phyloP scores from a whole-genome alignment of 2,329 filamentous ascomycete species.

The Purpureocillium takamizusanense region DNA sequence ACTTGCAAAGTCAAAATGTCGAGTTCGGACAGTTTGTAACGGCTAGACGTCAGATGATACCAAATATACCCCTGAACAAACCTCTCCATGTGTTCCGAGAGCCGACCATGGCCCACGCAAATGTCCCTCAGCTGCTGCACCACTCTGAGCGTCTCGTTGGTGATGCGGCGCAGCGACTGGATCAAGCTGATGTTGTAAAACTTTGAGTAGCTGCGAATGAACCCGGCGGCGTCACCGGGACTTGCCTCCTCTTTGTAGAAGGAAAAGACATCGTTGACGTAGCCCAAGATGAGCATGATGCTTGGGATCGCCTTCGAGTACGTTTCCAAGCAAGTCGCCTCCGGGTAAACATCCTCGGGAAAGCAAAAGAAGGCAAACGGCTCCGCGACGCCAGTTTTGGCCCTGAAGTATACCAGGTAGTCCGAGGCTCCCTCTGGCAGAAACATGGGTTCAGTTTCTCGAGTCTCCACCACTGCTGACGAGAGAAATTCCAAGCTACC shows the following conservation, averaged over 20 bases:
- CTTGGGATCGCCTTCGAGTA: background rate
- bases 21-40: too few species aligned
- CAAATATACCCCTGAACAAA: too few species aligned
- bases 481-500: background rate
- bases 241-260: background rate
- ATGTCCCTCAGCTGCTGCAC: too few species aligned
- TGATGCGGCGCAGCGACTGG: background rate
- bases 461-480: background rate
- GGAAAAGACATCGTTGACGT: background rate
- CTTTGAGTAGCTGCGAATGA: background rate
- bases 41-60: too few species aligned
- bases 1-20: too few species aligned
- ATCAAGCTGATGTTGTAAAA: background rate
- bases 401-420: background rate
- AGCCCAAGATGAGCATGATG: background rate
- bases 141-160: background rate
- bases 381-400: background rate
- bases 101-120: too few species aligned
- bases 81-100: too few species aligned
- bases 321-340: background rate
- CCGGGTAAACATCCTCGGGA: background rate
- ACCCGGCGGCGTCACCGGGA: background rate
- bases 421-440: background rate
- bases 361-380: background rate
- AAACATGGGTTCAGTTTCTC: background rate